Evolutionary conservation across 805 yeast genomes (phyloP), one percentile per base, ranked within the genome.

Genomic region (Lachancea sp.): DNA sequence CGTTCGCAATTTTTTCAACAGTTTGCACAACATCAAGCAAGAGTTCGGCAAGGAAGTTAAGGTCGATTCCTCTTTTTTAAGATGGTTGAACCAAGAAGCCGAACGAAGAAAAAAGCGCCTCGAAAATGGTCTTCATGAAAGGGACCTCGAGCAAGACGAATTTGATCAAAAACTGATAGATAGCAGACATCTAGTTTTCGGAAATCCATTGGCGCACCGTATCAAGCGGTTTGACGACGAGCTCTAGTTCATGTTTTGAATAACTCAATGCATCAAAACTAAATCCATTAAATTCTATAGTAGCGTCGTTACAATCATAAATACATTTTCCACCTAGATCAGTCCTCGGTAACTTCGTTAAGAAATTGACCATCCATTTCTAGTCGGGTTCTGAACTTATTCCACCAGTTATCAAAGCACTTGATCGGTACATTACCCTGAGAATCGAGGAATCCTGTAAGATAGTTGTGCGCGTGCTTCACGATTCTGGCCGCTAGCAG

Each of bases 361-460:
- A 90, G 62, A 57, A 87, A 89, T 40, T 75, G 77, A 2, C 96
- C 97, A 56, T 90, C 94, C 45, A 82, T 83, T 8, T 76, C 71
- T 44, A 92, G 53, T 55, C 83, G 80, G 5, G 74, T 63, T 59
- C 76, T 84, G 64, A 92, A 90, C 62, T 87, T 89, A 48, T 74
- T 80, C 98, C 98, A 86, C 98, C 98, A 90, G 29, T 75, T 81
- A 57, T 90, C 94, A 54, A 90, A 90, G 31, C 78, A 83, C 54
- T 81, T 84, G 56, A 90, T 84, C 3, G 89, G 83, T 2, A 90
- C 96, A 50, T 78, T 85, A 2, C 95, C 95, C 17, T 74, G 69
- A 4, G 67, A 59, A 55, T 87, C 95, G 6, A 87, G 74, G 58
- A 89, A 90, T n/a, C 97, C 85, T 2, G 94, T 78, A 36, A 90